A percentile compares a stretch with the other conserved stretches of the same genome.
These are phyloP conservation scores for Saccharomycopsis oosterbeekiorum DNA, from an alignment of 805 yeast species.

Conservation along the genomic window DNA sequence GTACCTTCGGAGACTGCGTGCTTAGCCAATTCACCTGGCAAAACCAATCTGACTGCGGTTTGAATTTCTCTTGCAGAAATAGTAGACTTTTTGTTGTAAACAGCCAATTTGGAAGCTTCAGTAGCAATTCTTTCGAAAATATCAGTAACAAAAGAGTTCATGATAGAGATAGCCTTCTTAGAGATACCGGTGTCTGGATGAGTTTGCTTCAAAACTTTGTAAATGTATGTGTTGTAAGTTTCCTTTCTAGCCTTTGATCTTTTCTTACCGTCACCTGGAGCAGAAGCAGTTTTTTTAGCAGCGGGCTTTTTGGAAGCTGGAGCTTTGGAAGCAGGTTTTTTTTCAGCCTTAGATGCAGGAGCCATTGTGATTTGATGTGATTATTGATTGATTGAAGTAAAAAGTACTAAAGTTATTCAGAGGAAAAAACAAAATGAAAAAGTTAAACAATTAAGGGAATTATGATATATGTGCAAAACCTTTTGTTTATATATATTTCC, in stretches of 20 bases:
- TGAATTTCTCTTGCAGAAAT: conserved; percentile 97
- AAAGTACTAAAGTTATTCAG: neutral
- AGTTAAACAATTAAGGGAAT: neutral
- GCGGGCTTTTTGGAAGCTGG: conserved; percentile 96
- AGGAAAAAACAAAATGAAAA: neutral
- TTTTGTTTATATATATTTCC: neutral
- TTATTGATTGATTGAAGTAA: neutral
- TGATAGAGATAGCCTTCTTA: conserved; percentile 95
- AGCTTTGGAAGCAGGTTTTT: conserved; percentile 84
- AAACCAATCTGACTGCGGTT: conserved; percentile 95
- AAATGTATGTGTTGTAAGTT: conserved; percentile 95
- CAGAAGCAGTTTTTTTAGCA: conserved; percentile 77
- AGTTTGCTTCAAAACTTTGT: conserved; percentile 97
- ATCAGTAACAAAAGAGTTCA: conserved; percentile 97
- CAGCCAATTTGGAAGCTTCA: conserved; percentile 97
- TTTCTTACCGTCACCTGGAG: conserved; percentile 49
- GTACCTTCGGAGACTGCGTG: conserved; percentile 99
- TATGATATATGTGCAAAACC: neutral
- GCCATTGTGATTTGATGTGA: conserved; percentile 39
- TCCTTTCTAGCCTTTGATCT: conserved; percentile 95
- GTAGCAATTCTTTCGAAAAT: conserved; percentile 96
- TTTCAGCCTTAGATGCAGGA: conserved; percentile 42
- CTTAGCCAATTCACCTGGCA: conserved; percentile 98
- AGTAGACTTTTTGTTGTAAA: conserved; percentile 96
- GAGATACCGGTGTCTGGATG: conserved; percentile 99